Evolutionary conservation across 164 flowering plant species (phyloP).

Genomic region (Umbilicus rupestris): DNA sequence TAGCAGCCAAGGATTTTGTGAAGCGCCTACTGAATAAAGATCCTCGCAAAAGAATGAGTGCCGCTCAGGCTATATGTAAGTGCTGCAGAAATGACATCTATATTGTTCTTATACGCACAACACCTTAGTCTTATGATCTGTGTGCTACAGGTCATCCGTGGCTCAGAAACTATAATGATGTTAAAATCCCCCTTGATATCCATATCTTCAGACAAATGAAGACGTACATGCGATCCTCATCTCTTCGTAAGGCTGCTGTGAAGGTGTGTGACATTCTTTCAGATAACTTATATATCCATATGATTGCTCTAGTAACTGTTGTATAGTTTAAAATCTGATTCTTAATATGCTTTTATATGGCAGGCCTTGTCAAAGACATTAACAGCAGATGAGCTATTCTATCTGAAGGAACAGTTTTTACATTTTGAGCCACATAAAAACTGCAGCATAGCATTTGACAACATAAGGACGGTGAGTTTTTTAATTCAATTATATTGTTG

Average conservation of each 20-base stretch:
- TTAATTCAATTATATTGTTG: conserved; percentile 5
- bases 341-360: neutral
- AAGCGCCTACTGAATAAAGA: conserved; percentile 68
- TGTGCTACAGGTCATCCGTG: conserved; percentile 83
- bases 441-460: conserved; percentile 57
- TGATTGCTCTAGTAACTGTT: neutral
- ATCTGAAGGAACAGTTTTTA: conserved; percentile 69
- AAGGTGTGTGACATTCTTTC: conserved; percentile 43
- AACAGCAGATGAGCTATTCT: conserved; percentile 65
- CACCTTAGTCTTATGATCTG: neutral
- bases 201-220: conserved; percentile 63
- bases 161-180: conserved; percentile 43
- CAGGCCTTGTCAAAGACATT: conserved; percentile 83
- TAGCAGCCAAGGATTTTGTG: conserved; percentile 84
- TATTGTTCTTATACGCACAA: neutral
- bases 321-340: neutral
- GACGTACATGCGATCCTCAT: conserved; percentile 73
- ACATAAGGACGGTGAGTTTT: conserved; percentile 44
- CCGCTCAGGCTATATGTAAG: conserved; percentile 87
- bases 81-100: conserved; percentile 11
- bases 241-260: conserved; percentile 91
- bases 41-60: conserved; percentile 72
- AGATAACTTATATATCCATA: neutral
- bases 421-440: conserved; percentile 56
- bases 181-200: conserved; percentile 71